phyloP scores from a whole-genome alignment of 2,329 filamentous ascomycete species.

The Stemphylium beticola region DNA sequence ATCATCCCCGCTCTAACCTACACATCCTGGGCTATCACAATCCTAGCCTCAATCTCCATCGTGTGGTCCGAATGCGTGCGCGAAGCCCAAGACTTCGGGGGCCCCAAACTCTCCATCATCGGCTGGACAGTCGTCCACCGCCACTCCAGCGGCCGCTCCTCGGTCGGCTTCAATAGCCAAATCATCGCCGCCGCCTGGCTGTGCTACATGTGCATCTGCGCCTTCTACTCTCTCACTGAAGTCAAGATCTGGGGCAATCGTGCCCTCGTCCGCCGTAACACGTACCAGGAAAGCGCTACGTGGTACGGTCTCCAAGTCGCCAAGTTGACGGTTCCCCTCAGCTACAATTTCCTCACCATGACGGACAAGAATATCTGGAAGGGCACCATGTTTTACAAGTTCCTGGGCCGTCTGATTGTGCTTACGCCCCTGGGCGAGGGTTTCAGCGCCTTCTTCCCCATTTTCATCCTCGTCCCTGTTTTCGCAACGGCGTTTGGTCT shows the following conservation, averaged over 20 bases:
- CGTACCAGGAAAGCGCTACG: constrained; percentile 88
- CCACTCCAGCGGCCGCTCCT: constrained; percentile 71
- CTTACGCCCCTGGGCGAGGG: constrained; percentile 81
- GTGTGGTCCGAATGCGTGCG: constrained; percentile 95
- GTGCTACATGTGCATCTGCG: constrained; percentile 92
- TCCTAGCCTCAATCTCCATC: constrained; percentile 78
- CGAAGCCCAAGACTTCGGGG: constrained; percentile 62
- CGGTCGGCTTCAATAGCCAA: constrained; percentile 86
- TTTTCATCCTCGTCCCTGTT: constrained; percentile 85
- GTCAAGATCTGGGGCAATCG: constrained; percentile 98
- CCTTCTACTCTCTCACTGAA: constrained; percentile 85
- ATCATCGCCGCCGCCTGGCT: constrained; percentile 86
- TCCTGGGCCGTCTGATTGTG: constrained; percentile 83
- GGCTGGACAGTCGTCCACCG: constrained; percentile 75
- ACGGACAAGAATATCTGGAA: constrained; percentile 73
- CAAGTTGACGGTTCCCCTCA: constrained; percentile 87
- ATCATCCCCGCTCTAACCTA: constrained; percentile 73
- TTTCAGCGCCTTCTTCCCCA: constrained; percentile 88
- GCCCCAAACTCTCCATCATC: constrained; percentile 74
- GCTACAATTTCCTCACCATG: constrained; percentile 97
- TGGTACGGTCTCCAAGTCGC: constrained; percentile 96
- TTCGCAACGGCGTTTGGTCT: constrained; percentile 86
- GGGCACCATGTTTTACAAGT: constrained; percentile 83
- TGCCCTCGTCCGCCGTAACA: constrained; percentile 87
- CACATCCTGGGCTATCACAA: constrained; percentile 69